These are phyloP conservation scores for Waitea zeae DNA, from an alignment of 1,284 basidiomycete species.

Conservation along the genomic window DNA sequence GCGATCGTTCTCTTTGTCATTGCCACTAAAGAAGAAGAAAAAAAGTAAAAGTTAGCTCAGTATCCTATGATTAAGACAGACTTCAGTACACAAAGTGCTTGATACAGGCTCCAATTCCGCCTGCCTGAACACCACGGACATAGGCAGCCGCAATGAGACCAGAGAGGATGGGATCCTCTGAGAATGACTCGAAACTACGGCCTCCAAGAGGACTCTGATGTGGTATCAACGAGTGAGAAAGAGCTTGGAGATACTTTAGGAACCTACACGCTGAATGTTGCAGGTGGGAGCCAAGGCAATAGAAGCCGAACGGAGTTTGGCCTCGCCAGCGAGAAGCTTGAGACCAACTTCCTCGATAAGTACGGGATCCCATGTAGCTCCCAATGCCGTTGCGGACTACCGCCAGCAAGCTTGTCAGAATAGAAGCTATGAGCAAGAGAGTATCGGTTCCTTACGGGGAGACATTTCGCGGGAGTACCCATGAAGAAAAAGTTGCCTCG, in stretches of 20 bases:
- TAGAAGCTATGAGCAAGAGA: slow-evolving; percentile 1
- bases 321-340: slow-evolving; percentile 36
- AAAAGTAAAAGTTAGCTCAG: slow-evolving; percentile 4
- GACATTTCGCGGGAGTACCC: slow-evolving; percentile 39
- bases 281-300: slow-evolving; percentile 50
- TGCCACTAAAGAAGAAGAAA: too few relatives aligned
- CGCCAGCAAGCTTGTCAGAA: background rate
- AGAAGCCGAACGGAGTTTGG: slow-evolving; percentile 45
- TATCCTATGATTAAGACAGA: background rate
- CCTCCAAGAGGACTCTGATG: slow-evolving; percentile 37
- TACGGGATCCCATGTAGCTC: slow-evolving; percentile 42
- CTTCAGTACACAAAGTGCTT: slow-evolving; percentile 30
- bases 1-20: slow-evolving; percentile 53
- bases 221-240: background rate
- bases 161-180: slow-evolving; percentile 47
- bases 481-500: slow-evolving; percentile 20
- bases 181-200: slow-evolving; percentile 48
- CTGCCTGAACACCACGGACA: slow-evolving; percentile 44
- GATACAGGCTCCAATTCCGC: slow-evolving; percentile 40
- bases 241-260: background rate
- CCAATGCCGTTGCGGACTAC: slow-evolving; percentile 52
- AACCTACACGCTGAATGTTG: slow-evolving; percentile 41
- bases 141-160: slow-evolving; percentile 45
- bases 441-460: slow-evolving; percentile 24
- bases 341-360: slow-evolving; percentile 33